Evolutionary conservation across 2,329 filamentous ascomycete genomes (phyloP).

Genomic region (Colletotrichum kahawae): DNA sequence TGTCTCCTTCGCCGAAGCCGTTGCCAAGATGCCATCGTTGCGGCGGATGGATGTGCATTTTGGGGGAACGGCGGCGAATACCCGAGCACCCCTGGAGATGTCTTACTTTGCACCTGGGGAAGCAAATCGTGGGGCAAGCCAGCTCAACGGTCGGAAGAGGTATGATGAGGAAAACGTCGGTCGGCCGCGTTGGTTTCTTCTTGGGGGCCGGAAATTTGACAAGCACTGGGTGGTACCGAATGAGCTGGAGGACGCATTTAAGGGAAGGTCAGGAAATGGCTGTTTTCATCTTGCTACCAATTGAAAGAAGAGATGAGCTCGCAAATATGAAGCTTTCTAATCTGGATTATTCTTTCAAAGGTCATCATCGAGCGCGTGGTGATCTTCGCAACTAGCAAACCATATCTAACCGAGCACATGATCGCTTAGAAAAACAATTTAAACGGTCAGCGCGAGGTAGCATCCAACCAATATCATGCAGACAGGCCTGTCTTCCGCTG

Average conservation of each 20-base stretch:
- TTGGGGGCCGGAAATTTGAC: neutral
- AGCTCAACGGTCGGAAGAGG: neutral
- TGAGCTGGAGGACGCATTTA: neutral
- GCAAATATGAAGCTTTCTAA: neutral
- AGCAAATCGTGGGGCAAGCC: neutral
- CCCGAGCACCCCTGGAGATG: neutral
- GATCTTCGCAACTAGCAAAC: neutral
- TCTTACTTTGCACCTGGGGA: neutral
- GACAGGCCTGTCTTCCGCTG: neutral
- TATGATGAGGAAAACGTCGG: neutral
- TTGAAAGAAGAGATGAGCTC: neutral
- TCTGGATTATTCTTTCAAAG: neutral
- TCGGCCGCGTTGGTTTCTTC: neutral
- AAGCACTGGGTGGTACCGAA: neutral
- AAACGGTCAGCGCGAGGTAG: neutral
- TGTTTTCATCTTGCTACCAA: neutral
- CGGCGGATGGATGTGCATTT: neutral
- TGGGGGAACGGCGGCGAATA: neutral
- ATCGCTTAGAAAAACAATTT: neutral
- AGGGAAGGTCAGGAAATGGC: neutral
- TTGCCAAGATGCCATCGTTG: neutral
- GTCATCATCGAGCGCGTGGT: neutral
- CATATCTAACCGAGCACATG: neutral
- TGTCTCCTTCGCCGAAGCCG: neutral
- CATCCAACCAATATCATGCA: neutral